Evolutionary conservation across 805 yeast genomes (phyloP).

Genomic region (Ogataea minuta): DNA sequence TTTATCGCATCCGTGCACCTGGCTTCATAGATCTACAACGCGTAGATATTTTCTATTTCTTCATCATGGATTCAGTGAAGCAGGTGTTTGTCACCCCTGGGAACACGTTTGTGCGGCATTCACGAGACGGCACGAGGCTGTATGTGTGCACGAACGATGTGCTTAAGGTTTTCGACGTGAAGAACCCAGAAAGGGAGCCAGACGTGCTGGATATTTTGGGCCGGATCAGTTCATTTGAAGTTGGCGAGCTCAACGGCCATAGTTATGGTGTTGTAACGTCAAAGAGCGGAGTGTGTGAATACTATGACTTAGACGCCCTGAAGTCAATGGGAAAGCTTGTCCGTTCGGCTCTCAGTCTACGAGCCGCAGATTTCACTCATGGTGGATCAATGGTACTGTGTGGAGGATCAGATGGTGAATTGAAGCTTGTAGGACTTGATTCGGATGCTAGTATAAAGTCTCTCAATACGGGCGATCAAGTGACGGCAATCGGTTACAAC

Average conservation of each 20-base stretch:
- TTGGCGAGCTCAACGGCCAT: slow-evolving; percentile 20
- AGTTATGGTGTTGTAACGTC: slow-evolving; percentile 35
- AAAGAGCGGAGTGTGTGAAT: slow-evolving; percentile 43
- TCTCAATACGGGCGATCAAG: slow-evolving; percentile 50
- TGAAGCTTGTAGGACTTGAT: slow-evolving; percentile 46
- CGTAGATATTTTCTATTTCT: slow-evolving; percentile 4
- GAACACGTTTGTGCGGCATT: slow-evolving; percentile 22
- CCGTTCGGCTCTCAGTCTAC: slow-evolving; percentile 44
- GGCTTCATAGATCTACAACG: slow-evolving; percentile 2
- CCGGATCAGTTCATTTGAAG: slow-evolving; percentile 42
- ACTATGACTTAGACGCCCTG: slow-evolving; percentile 33
- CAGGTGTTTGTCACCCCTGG: slow-evolving; percentile 34
- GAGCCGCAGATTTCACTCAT: slow-evolving; percentile 58
- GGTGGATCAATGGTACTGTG: slow-evolving; percentile 55
- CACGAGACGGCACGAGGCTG: slow-evolving; percentile 33
- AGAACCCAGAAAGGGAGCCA: slow-evolving; percentile 58
- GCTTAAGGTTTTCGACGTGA: slow-evolving; percentile 48
- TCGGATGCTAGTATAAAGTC: slow-evolving; percentile 32
- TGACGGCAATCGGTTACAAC: slow-evolving; percentile 55
- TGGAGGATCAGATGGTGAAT: slow-evolving; percentile 67
- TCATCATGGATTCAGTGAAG: slow-evolving; percentile 27
- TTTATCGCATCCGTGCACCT: slow-evolving; percentile 13
- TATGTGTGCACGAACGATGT: slow-evolving; percentile 56
- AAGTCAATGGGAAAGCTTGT: slow-evolving; percentile 35
- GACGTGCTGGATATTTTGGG: slow-evolving; percentile 51